Base-by-base conservation (phyloP, 176 grass and related monocot species). In the Oryza glumipatula region DNA sequence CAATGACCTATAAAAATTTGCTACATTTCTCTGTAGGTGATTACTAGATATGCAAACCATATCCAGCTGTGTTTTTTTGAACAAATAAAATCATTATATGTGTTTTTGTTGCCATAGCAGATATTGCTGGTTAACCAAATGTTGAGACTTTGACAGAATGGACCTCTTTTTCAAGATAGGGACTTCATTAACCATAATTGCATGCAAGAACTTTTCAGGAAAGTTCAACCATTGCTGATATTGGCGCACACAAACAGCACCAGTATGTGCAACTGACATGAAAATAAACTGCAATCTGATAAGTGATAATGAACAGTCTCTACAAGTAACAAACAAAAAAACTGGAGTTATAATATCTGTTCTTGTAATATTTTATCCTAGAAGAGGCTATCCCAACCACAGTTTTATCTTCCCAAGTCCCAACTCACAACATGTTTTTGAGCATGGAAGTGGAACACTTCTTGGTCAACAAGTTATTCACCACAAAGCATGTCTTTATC, bases 51-150 rank as follows among this genome's bases (percentile, higher is more conserved):
- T 21, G 9, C 14, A 66, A 49, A 49, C 19, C 23, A 22, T 68
- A 38, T 79, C 15, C 22, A 15, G 60, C 0, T 79, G 23, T 80
- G 33, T 35, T 80, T 48, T 80, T 48, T 67, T 67, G 9, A 30
- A 38, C 64, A 78, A 65, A 4, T 67, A 33, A 16, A 6, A 45
- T 2, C 63, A 49, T 49, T 68, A 36, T 9, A 44, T 26, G 32
- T 7, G 32, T 21, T 49, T 33, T 74, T 74, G 26, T 5, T 65
- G 23, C 19, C 17, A 65, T 45, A 83, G 28, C 7, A 47, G 81
- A 65, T 47, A 30, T 26, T 73, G 1, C 16, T 32, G 70, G 80
- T 39, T 83, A 32, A 48, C 23, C 23, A 73, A 73, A 73, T 73
- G 52, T 56, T 45, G 38, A 61, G 6, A 30, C 54, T 6, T 38